A percentile compares a stretch with the other conserved stretches of the same genome.
These are phyloP conservation scores for Lenwebbia sp. DNA, from an alignment of 345 rosid species.

Conservation along the genomic window DNA sequence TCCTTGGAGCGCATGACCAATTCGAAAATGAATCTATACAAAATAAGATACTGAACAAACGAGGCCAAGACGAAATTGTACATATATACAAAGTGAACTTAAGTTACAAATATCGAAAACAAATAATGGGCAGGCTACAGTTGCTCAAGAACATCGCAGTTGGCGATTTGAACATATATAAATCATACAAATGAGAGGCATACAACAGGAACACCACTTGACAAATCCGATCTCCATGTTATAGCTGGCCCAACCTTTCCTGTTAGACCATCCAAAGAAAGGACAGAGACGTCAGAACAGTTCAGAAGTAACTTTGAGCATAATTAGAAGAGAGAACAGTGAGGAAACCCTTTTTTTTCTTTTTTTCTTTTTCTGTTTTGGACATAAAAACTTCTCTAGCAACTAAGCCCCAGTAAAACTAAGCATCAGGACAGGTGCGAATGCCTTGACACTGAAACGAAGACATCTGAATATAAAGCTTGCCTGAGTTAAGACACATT, in stretches of 20 bases:
- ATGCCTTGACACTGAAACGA: neutral
- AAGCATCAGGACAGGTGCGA: neutral
- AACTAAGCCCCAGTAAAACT: neutral
- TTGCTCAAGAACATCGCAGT: neutral
- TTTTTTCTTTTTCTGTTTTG: neutral
- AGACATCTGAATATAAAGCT: neutral
- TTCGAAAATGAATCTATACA: neutral
- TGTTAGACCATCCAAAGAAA: slow-evolving; percentile 23
- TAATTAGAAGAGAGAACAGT: neutral
- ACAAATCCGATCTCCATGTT: slow-evolving; percentile 4
- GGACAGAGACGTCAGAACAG: slow-evolving; percentile 1
- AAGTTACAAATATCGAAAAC: neutral
- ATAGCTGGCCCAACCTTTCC: slow-evolving; percentile 77
- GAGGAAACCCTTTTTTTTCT: neutral
- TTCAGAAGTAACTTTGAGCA: neutral
- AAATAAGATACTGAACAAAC: neutral
- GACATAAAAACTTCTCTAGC: neutral
- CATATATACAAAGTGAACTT: neutral
- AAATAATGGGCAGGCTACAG: neutral
- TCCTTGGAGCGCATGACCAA: neutral
- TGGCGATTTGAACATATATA: neutral
- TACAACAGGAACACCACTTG: neutral
- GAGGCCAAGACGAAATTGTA: neutral
- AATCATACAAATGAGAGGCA: neutral
- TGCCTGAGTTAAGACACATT: neutral